Evolutionary conservation across 2,329 filamentous ascomycete species (phyloP).

Genomic region (Nemania abortiva): DNA sequence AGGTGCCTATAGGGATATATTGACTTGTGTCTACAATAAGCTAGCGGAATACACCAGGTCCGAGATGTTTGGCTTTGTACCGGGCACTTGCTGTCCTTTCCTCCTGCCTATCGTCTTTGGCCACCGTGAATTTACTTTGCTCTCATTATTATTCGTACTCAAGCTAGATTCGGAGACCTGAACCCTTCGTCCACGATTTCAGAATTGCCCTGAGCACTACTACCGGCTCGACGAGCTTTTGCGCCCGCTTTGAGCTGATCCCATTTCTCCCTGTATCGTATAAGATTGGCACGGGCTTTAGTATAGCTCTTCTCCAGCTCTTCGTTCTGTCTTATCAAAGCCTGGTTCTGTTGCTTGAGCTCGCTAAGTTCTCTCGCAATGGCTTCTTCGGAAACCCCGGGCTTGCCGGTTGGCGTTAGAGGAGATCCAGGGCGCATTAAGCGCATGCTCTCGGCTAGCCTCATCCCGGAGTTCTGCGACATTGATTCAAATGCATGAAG

Average conservation of each 20-base stretch:
- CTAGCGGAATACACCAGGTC: not conserved
- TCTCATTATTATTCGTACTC: conserved; percentile 9
- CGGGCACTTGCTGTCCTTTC: not conserved
- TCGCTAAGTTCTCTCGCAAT: conserved; percentile 68
- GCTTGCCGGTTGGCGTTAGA: conserved; percentile 47
- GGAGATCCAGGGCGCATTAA: conserved; percentile 70
- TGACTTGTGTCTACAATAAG: not conserved
- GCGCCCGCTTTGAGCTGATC: conserved; percentile 71
- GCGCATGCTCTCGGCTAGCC: conserved; percentile 85
- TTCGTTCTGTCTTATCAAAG: conserved; percentile 70
- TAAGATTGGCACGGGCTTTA: conserved; percentile 67
- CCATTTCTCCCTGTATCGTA: conserved; percentile 72
- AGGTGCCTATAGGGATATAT: not conserved
- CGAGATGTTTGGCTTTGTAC: not conserved
- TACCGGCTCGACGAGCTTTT: conserved; percentile 61
- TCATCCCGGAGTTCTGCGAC: conserved; percentile 87
- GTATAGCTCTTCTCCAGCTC: conserved; percentile 72
- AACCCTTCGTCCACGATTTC: conserved; percentile 39
- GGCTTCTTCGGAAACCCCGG: conserved; percentile 58
- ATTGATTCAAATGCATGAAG: conserved; percentile 95
- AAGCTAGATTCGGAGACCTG: conserved; percentile 37
- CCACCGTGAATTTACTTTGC: not conserved
- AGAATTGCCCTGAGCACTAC: conserved; percentile 39
- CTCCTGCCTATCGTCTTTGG: not conserved
- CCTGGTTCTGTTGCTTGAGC: conserved; percentile 74